Evolutionary conservation across 2,329 filamentous ascomycete genomes (phyloP).

Genomic region (Fusarium secorum): DNA sequence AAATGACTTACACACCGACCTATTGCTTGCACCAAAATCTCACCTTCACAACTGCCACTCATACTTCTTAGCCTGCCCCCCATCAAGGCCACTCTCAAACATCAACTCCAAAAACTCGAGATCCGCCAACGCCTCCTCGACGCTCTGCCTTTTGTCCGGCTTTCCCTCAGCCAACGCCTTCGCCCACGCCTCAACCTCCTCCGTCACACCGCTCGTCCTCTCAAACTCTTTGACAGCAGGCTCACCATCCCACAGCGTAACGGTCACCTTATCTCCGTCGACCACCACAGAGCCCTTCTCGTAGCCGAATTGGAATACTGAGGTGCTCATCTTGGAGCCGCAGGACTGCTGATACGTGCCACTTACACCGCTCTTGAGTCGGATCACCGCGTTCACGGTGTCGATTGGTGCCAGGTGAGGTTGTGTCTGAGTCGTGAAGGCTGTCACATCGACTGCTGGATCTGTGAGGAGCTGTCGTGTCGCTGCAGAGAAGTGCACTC

Average conservation of each 20-base stretch:
- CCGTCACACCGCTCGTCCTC: conserved; percentile 61
- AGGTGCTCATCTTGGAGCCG: conserved; percentile 62
- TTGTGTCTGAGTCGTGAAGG: conserved; percentile 63
- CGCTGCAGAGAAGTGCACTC: conserved; percentile 75
- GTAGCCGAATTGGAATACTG: conserved; percentile 64
- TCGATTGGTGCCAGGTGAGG: conserved; percentile 70
- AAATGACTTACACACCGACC: not conserved
- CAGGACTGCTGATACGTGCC: conserved; percentile 67
- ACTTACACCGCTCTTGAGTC: conserved; percentile 60
- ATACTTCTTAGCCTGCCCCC: conserved; percentile 51
- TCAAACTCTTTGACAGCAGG: conserved; percentile 53
- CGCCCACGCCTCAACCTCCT: conserved; percentile 69
- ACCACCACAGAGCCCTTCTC: conserved; percentile 65
- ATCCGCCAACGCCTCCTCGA: conserved; percentile 67
- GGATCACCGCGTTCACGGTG: conserved; percentile 67
- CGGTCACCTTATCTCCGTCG: conserved; percentile 53
- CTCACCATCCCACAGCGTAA: conserved; percentile 48
- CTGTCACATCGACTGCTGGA: conserved; percentile 57
- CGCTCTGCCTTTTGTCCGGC: conserved; percentile 59
- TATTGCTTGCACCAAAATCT: not conserved
- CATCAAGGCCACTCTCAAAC: conserved; percentile 56
- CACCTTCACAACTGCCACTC: conserved; percentile 46
- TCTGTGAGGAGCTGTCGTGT: conserved; percentile 64
- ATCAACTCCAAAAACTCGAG: conserved; percentile 65
- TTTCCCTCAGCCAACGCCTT: conserved; percentile 58